Base-by-base conservation (phyloP, 2,329 filamentous ascomycete species). In the Fusarium mexicanum region DNA sequence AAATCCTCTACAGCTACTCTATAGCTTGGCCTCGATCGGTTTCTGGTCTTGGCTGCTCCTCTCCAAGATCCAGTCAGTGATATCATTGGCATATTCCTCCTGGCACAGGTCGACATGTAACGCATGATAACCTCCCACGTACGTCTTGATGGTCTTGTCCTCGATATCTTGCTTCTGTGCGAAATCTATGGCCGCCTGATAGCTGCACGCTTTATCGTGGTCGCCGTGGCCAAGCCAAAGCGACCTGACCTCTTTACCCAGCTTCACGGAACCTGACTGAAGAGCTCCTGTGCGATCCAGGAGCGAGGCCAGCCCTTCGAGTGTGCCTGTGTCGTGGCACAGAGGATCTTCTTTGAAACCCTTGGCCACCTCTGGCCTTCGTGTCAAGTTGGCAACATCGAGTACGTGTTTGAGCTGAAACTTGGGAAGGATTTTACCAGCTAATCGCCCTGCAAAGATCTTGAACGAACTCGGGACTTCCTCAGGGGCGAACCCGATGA, bases 251-350 rank as follows among this genome's bases (percentile, higher is more conserved):
- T 84, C 80, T 31, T 84, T 80, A 81, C 89, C 81, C 79, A 90
- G 81, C 73, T 77, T 83, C 37, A 90, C 82, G 58, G 84, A 86
- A 6, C 91, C 92, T 11, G 81, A 83, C 10, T 89, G 84, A 69
- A 97, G 83, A 61, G 86, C 86, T 10, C 84, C 84, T 3, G 92
- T 92, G 33, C 95, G 89, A 80, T 97, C 94, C 73, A 98, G 84
- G 88, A 98, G 87, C 0, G 90, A 91, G 1, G 92, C 88, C 40
- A 98, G 81, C 2, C 93, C 93, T 81, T 95, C 92, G n/a, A 97
- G 86, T 12, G 95, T 98, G 41, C 94, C 95, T 5, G 91, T 96
- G 81, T 96, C 88, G 83, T 98, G 95, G 81, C 91, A 91, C 60
- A 98, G 85, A 57, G 86, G 79, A 82, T 98, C 95, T 37, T 89